Evolutionary conservation across 768 basidiomycete genomes (phyloP), one percentile per base, ranked within the genome.

Genomic region (Boletus edulis): DNA sequence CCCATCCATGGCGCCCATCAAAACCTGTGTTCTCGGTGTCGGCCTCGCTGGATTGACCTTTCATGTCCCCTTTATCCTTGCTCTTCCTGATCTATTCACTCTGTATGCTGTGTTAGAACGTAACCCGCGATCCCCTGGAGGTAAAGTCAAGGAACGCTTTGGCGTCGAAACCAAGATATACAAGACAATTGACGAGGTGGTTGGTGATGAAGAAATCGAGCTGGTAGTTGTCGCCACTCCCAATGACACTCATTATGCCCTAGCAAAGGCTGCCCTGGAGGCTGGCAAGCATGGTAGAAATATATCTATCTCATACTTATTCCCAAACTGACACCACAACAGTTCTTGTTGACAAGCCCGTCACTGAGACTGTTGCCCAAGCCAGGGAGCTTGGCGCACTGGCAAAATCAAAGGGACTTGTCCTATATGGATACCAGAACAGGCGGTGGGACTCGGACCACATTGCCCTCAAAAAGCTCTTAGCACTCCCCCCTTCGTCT

Each of bases 331-430:
- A 63, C 40, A 40, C 32, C 40, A 40, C 27, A 31, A 24, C 31
- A 87, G 89, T 89, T 17, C 82, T 91, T 39, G 85, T 91, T 37
- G 90, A 91, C 64, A 92, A 92, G 66, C 90, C 90, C 5, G 78
- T 90, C 17, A 83, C 86, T 3, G 76, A 87, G 4, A 85, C 82
- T 2, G 73, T 72, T 1, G 68, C 72, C 15, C 77, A 91, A 62
- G 87, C 87, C 5, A 71, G 67, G 49, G 83, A 86, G 56, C 81
- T 92, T 29, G 80, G 78, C 14, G 68, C 68, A 13, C 71, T 91
- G 41, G 87, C 89, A 4, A 76, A 73, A 56, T 67, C 76, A 12
- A 86, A 86, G 62, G 74, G 77, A 17, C 75, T 86, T 27, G 77
- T 90, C 32, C 72, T 91, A 18, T 91, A 87, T 64, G 81, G 80